These are phyloP conservation scores for Bimuria novae-zelandiae DNA, from an alignment of 2,329 filamentous ascomycete species.

Conservation along the genomic window DNA sequence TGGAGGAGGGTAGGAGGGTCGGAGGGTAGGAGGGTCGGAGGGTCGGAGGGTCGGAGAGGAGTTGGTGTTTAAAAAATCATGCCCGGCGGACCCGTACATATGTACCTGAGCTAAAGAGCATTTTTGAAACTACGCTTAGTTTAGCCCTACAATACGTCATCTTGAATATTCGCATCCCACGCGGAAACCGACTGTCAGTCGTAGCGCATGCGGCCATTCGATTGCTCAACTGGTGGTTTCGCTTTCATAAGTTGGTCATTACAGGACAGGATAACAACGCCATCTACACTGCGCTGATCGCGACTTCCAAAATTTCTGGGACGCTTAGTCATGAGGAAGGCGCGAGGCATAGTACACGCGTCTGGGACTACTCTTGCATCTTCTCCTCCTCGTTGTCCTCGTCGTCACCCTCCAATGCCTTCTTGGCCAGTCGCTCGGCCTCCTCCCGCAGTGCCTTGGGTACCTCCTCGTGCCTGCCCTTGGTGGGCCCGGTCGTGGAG, in stretches of 20 bases:
- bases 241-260: constrained; percentile 25
- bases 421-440: constrained; percentile 90
- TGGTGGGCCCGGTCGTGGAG: constrained; percentile 79
- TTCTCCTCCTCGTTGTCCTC: constrained; percentile 82
- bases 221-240: not conserved
- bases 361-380: constrained; percentile 77
- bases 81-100: too few species aligned
- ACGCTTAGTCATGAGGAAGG: too few species aligned
- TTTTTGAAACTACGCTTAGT: too few species aligned
- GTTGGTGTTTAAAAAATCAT: too few species aligned
- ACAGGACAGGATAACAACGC: constrained; percentile 32
- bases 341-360: constrained; percentile 21
- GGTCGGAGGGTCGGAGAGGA: not conserved
- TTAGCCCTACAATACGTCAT: constrained; percentile 4
- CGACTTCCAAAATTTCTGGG: too few species aligned
- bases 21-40: not conserved
- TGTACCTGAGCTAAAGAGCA: too few species aligned
- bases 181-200: not conserved
- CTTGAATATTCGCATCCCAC: not conserved
- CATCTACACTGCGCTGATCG: constrained; percentile 33
- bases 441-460: constrained; percentile 89
- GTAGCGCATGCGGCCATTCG: not conserved
- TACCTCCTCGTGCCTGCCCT: constrained; percentile 90
- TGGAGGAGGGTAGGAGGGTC: not conserved
- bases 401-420: constrained; percentile 83